These are phyloP conservation scores for Talaromyces pinophilus DNA, from an alignment of 2,329 filamentous ascomycete genomes.

Conservation along the genomic window DNA sequence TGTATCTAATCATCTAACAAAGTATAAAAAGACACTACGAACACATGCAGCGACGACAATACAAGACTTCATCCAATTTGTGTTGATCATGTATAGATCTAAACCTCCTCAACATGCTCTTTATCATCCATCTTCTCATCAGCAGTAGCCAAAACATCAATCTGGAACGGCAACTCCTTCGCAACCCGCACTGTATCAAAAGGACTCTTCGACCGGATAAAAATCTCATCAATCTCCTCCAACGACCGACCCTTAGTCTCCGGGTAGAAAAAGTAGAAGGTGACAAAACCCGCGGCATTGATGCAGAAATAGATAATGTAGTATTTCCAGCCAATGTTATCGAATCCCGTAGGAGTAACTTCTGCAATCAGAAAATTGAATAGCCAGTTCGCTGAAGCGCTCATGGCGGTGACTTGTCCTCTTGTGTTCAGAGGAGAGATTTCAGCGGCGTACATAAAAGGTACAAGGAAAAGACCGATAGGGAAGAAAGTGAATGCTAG, in stretches of 20 bases:
- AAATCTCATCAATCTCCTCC: constrained; percentile 35
- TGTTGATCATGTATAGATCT: not conserved
- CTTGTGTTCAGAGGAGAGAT: constrained; percentile 16
- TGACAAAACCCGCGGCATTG: constrained; percentile 46
- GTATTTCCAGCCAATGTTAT: constrained; percentile 58
- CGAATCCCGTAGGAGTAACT: constrained; percentile 59
- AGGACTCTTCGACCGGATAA: constrained; percentile 24
- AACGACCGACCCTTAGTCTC: constrained; percentile 33
- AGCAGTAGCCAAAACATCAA: constrained; percentile 24
- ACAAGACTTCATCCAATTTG: not conserved
- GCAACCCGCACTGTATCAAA: constrained; percentile 29
- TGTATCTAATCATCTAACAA: not conserved
- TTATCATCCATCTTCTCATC: constrained; percentile 1
- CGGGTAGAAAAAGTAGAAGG: constrained; percentile 46
- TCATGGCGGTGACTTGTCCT: constrained; percentile 35
- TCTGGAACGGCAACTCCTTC: constrained; percentile 27
- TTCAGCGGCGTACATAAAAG: constrained; percentile 24
- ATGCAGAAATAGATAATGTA: constrained; percentile 53
- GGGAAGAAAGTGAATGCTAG: constrained; percentile 17
- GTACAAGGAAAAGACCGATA: constrained; percentile 20
- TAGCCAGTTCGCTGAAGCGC: constrained; percentile 56
- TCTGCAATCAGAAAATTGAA: constrained; percentile 63
- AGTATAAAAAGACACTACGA: not conserved
- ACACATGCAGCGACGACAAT: not conserved
- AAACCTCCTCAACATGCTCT: constrained; percentile 15